These are phyloP conservation scores for Trichoderma lentiforme DNA, from an alignment of 2,329 filamentous ascomycete species.

Conservation along the genomic window DNA sequence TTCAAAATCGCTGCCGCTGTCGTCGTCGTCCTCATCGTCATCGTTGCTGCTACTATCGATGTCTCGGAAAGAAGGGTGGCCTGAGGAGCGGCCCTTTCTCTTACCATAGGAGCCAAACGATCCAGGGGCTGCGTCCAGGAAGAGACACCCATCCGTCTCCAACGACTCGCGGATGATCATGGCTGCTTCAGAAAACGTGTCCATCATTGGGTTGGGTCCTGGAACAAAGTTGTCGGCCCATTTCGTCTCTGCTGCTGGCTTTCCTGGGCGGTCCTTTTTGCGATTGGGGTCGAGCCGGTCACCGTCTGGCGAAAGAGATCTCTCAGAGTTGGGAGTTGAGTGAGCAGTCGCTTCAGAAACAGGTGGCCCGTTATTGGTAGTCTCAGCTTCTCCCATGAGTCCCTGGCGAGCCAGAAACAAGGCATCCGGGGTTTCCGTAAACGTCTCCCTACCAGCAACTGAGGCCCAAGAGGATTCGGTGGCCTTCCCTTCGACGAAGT, in stretches of 20 bases:
- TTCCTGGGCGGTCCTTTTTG: background rate
- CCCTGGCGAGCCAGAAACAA: slow-evolving; percentile 7
- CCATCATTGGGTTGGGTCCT: slow-evolving; percentile 14
- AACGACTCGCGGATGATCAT: slow-evolving; percentile 42
- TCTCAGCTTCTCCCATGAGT: background rate
- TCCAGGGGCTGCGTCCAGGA: slow-evolving; percentile 34
- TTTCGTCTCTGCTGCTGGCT: slow-evolving; percentile 5
- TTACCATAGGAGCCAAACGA: slow-evolving; percentile 20
- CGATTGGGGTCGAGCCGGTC: background rate
- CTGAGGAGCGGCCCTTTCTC: background rate
- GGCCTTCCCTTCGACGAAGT: slow-evolving; percentile 27
- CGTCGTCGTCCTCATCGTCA: background rate
- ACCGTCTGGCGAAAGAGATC: background rate
- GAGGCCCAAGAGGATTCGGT: slow-evolving; percentile 13
- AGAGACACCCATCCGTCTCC: slow-evolving; percentile 37
- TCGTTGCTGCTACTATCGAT: background rate
- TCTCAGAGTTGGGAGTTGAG: background rate
- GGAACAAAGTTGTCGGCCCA: slow-evolving; percentile 13
- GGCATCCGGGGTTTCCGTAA: slow-evolving; percentile 8
- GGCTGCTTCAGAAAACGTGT: slow-evolving; percentile 34
- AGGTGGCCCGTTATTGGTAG: background rate
- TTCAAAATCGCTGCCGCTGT: background rate
- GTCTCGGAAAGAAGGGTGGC: background rate
- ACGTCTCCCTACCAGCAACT: background rate
- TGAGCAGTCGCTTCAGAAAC: background rate